phyloP scores from a whole-genome alignment of 306 rosid species.

The Cucumis cinereus region DNA sequence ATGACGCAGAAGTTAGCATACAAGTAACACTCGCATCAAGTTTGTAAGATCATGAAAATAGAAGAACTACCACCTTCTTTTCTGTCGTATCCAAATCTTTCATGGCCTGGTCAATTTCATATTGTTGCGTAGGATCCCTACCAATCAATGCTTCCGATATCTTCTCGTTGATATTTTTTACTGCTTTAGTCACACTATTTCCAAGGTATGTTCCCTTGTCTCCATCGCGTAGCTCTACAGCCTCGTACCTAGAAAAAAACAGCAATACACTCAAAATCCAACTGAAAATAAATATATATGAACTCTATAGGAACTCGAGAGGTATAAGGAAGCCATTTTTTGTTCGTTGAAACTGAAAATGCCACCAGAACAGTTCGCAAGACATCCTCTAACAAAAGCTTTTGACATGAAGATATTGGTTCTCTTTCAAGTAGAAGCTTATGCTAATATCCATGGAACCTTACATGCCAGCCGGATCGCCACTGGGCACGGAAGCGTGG shows the following conservation, averaged over 20 bases:
- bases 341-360: background rate
- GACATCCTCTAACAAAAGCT: background rate
- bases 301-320: background rate
- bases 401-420: background rate
- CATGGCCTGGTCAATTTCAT: slow-evolving; percentile 93
- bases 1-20: background rate
- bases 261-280: background rate
- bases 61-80: slow-evolving; percentile 67
- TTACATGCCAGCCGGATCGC: slow-evolving; percentile 67
- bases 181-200: slow-evolving; percentile 70
- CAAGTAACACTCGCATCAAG: background rate
- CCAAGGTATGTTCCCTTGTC: slow-evolving; percentile 83
- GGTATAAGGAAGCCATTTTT: background rate
- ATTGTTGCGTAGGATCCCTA: slow-evolving; percentile 86
- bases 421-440: background rate
- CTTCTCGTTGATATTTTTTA: slow-evolving; percentile 71
- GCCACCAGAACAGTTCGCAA: background rate
- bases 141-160: slow-evolving; percentile 82
- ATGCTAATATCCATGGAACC: background rate
- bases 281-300: background rate
- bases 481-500: slow-evolving; percentile 82
- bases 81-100: slow-evolving; percentile 88
- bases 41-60: background rate
- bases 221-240: slow-evolving; percentile 82
- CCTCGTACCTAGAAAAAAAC: slow-evolving; percentile 61